Base-by-base conservation (phyloP, 208 protist genomes). In the Acanthamoeba culbertsoni region DNA sequence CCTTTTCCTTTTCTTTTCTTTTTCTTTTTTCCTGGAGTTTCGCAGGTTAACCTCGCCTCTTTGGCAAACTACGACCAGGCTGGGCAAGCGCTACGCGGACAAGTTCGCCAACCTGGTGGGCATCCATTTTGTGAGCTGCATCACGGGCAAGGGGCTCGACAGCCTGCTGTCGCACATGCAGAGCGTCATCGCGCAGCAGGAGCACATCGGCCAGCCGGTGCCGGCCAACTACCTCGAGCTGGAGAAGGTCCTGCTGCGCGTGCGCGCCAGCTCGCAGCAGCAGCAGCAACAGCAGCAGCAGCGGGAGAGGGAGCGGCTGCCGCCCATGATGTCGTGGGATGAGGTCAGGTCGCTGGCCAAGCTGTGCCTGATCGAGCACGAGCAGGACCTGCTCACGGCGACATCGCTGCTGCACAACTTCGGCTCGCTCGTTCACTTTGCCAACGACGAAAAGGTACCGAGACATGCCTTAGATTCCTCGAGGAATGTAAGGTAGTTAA, bases 361-460 rank as follows among this genome's bases (percentile, higher is more conserved):
- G 2, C 82, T 90, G 26, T 90, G 82, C 23, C 31, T 90, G 10
- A 16, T 90, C 16, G 55, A 79, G 53, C 31, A 89, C 0, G 86
- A 92, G 45, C 31, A 92, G 31, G 86, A 92, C 14, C 40, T 92
- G 4, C 62, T 2, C 45, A 8, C 55, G 20, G 55, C 55, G 10
- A 77, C 62, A 7, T 43, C 55, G n/a, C 42, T 92, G 18, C 63
- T 92, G 3, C 86, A 92, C 48, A 92, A 92, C 45, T 31, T 92
- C 20, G 86, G 86, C 40, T 79, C 59, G 28, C 10, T 92, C 16
- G 62, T 92, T 6, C 35, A 77, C 26, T 77, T 92, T 26, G n/a
- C 86, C 35, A 77, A 92, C 28, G 86, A 92, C 35, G 86, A 92
- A 0, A 92, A 92, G 59, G 59, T 75, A 45, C 43, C n/a, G 12